These are phyloP conservation scores for Colletotrichum nymphaeae DNA, from an alignment of 2,329 filamentous ascomycete genomes.

Conservation along the genomic window DNA sequence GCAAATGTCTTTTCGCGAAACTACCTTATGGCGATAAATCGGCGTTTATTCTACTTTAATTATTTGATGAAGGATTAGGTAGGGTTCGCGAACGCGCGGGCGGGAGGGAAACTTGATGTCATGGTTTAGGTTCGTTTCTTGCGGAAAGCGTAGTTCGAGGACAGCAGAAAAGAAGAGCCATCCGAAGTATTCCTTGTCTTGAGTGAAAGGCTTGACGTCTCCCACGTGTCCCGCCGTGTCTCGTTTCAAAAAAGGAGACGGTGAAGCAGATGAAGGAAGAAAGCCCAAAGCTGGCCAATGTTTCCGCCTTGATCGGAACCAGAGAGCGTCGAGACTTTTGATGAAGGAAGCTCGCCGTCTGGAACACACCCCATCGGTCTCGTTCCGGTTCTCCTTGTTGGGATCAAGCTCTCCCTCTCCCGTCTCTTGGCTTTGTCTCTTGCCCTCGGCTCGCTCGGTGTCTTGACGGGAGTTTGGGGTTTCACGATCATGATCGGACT, in stretches of 20 bases:
- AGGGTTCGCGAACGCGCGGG: background rate
- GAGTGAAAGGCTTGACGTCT: background rate
- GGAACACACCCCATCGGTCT: background rate
- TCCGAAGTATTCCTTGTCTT: background rate
- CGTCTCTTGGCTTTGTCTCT: background rate
- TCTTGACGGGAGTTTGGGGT: background rate
- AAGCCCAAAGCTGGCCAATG: background rate
- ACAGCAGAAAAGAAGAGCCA: background rate
- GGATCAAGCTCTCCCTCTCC: background rate
- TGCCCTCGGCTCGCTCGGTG: background rate
- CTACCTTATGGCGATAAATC: background rate
- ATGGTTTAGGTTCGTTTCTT: background rate
- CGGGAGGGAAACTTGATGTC: background rate
- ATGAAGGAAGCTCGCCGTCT: background rate
- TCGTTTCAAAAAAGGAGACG: background rate
- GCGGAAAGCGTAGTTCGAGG: background rate
- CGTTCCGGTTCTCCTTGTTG: background rate
- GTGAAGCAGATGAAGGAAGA: background rate
- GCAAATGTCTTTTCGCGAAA: slow-evolving; percentile 3
- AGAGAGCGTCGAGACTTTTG: background rate
- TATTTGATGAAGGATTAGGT: background rate
- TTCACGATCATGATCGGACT: background rate
- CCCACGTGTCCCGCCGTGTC: background rate
- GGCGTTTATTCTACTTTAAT: slow-evolving; percentile 1
- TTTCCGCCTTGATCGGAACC: background rate